Base-by-base conservation (phyloP, 2,329 filamentous ascomycete genomes). In the Aspergillus brunneoviolaceus region DNA sequence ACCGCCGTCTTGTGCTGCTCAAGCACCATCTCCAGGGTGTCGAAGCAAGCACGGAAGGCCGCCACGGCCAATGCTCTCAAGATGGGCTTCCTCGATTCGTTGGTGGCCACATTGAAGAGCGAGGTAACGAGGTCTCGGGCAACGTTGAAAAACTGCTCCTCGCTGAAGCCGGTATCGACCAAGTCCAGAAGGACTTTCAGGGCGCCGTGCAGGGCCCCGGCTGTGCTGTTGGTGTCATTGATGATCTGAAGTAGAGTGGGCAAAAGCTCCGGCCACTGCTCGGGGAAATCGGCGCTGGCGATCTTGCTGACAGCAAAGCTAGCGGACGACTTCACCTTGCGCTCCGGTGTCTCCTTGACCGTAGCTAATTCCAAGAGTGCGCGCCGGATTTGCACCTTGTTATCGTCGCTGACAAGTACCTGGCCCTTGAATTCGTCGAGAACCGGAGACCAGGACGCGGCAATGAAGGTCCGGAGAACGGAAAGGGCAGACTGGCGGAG, bases 11-110 rank as follows among this genome's bases (percentile, higher is more conserved):
- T 90, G 77, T 98, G 91, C 67, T 96, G 91, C 67, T 96, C 93
- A 82, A 96, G 90, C 66, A 98, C 90, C 86, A 97, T 96, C 77
- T 98, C 92, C 79, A 99, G 86, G 59, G 95, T 91, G 73, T 98
- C 92, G 74, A 99, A 96, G 77, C 92, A 96, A 52, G 87, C 87
- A 59, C 92, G 86, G 81, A 98, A 96, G 60, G 97, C 91, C 47
- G 90, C 91, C 48, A 98, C 89, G 45, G 95, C 91, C 67, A 98
- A 82, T 31, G 92, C 92, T 62, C 95, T 86, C 60, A 96, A 81
- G 61, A 87, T 86, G 10, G 89, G 84, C 72, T 91, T 92, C 68
- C 91, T 87, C 62, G 83, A 83, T 60, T 89, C 85, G 73, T 90
- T 90, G 59, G 90, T 83, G 14, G 93, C 92, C 42, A 96, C 89